Percentiles rank a stretch among this genome's conserved stretches.
These are phyloP conservation scores for Strobilomyces confusus DNA, from an alignment of 768 basidiomycete genomes.

Conservation along the genomic window DNA sequence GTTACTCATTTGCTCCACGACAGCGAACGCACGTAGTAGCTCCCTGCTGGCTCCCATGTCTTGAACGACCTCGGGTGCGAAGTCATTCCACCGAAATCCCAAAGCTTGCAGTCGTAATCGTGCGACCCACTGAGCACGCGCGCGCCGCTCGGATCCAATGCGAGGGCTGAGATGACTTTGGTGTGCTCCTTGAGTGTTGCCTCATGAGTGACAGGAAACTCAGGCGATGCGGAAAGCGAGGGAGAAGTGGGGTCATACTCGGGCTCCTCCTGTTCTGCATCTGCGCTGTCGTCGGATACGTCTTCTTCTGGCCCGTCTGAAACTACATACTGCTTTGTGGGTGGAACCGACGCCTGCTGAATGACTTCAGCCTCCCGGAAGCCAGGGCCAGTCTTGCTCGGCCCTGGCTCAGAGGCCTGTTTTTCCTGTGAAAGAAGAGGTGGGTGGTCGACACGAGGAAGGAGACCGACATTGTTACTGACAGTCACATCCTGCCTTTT, in stretches of 20 bases:
- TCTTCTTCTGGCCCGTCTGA: slow-evolving; percentile 20
- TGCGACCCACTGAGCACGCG: slow-evolving; percentile 88
- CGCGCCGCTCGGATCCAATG: slow-evolving; percentile 92
- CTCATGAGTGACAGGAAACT: slow-evolving; percentile 89
- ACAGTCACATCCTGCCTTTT: slow-evolving; percentile 47
- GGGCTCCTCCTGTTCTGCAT: slow-evolving; percentile 30
- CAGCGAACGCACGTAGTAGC: slow-evolving; percentile 66
- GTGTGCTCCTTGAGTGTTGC: slow-evolving; percentile 90
- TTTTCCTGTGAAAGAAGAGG: slow-evolving; percentile 10
- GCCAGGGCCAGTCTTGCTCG: slow-evolving; percentile 9
- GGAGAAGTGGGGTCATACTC: slow-evolving; percentile 51
- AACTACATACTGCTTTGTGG: not conserved
- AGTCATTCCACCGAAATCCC: slow-evolving; percentile 99
- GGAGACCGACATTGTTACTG: slow-evolving; percentile 10
- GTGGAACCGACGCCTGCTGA: slow-evolving; percentile 10
- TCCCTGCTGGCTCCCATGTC: slow-evolving; percentile 92
- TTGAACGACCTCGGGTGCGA: slow-evolving; percentile 88
- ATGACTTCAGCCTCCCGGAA: slow-evolving; percentile 21
- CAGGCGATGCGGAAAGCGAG: slow-evolving; percentile 39
- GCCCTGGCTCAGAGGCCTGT: slow-evolving; percentile 14
- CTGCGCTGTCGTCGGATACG: slow-evolving; percentile 24
- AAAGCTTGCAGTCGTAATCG: slow-evolving; percentile 97
- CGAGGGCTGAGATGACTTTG: slow-evolving; percentile 90
- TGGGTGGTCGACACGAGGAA: slow-evolving; percentile 21
- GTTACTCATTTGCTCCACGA: not conserved